A percentile compares a stretch with the other conserved stretches of the same genome.
Conservation (phyloP, 2,329 filamentous ascomycete genomes). For the Cryphonectria nitschkei region DNA sequence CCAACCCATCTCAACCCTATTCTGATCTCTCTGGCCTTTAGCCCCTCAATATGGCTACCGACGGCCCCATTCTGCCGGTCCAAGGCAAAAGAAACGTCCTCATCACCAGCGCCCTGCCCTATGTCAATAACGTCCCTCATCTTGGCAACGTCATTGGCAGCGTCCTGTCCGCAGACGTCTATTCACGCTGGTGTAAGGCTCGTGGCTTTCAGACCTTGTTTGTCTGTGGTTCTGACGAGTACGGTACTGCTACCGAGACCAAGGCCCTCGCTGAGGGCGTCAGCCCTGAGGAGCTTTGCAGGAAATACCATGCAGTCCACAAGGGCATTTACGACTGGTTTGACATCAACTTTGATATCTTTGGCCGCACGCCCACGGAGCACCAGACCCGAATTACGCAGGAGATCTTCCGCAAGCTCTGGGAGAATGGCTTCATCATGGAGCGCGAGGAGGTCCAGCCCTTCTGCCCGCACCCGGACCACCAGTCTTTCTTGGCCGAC, state of each 20-base stretch:
- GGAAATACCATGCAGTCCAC: constrained; percentile 91
- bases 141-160: constrained; percentile 87
- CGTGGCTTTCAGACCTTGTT: constrained; percentile 80
- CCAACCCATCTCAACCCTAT: neutral
- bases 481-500: constrained; percentile 79
- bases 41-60: constrained; percentile 13
- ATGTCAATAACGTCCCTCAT: constrained; percentile 80
- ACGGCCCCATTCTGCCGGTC: constrained; percentile 62
- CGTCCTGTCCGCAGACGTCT: constrained; percentile 88
- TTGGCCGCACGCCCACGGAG: constrained; percentile 86
- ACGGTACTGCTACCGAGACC: constrained; percentile 93
- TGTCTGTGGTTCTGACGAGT: constrained; percentile 89
- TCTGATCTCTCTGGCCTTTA: neutral
- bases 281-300: constrained; percentile 81
- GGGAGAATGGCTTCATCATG: constrained; percentile 85
- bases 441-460: constrained; percentile 88
- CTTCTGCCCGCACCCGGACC: constrained; percentile 73
- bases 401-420: constrained; percentile 84
- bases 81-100: constrained; percentile 83
- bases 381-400: constrained; percentile 94
- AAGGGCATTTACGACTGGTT: constrained; percentile 96
- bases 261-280: constrained; percentile 89
- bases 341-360: constrained; percentile 91
- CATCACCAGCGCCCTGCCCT: constrained; percentile 89
- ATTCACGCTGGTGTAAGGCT: constrained; percentile 78